Evolutionary conservation across 2,329 filamentous ascomycete species (phyloP), one percentile per base, ranked within the genome.

Genomic region (Ambrosiella cleistominuta): DNA sequence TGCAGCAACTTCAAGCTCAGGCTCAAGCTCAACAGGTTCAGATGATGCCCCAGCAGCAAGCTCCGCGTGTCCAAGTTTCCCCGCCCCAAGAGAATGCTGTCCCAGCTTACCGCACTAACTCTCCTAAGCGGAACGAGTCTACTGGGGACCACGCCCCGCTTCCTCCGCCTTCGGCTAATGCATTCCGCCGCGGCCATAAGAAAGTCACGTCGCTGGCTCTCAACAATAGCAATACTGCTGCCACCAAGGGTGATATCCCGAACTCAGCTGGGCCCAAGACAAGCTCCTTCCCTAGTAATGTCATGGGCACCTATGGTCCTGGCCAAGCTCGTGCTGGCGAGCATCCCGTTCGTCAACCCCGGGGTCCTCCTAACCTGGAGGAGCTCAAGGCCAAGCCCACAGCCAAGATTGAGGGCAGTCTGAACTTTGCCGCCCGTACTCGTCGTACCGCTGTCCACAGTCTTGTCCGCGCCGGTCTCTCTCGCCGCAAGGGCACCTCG

Each of bases 351-450:
- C 89, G 93, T 60, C 93, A 98, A 71, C 93, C 93, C 56, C 88
- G 89, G 63, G 90, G 90, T 4, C 93, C 93, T 27, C 93, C 93
- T 12, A 82, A 87, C 12, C 78, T 97, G 55, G 93, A 98, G 64
- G 93, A 98, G 72, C 81, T 98, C 61, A 81, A 85, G 66, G 79
- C 84, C 17, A 93, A 90, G 72, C 93, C 93, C 1, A 97, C 91
- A 7, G 83, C 88, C 64, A 95, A 89, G 73, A 81, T 91, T 63
- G 91, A 97, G 69, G 93, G 91, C 27, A 96, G 91, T 81, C 84
- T 96, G 80, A 98, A 98, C 74, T 98, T 98, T 71, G 86, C 86
- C 9, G 83, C 89, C 58, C 89, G 93, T 62, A 90, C 94, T 66
- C 88, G 93, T 61, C 88, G 91, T 63, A 89, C 86, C 65, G 93